A percentile compares a stretch with the other conserved stretches of the same genome.
Conservation (phyloP, 2,329 filamentous ascomycete species). For the Fusarium siculi region DNA sequence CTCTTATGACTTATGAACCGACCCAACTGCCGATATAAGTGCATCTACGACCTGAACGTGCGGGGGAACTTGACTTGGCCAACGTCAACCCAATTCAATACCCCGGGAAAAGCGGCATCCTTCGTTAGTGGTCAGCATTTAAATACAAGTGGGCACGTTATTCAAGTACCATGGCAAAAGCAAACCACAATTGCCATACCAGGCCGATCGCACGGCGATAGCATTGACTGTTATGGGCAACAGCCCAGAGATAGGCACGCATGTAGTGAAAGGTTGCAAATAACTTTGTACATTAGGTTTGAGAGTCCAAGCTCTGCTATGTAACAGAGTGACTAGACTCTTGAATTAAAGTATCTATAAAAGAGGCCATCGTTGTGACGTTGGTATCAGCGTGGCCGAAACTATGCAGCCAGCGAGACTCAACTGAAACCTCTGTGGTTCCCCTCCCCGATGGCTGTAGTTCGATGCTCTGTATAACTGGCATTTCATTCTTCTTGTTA, state of each 20-base stretch:
- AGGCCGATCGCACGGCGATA: neutral
- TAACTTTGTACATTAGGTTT: neutral
- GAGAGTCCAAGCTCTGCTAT: neutral
- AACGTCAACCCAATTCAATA: neutral
- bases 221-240: neutral
- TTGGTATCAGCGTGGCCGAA: neutral
- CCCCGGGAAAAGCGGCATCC: neutral
- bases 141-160: neutral
- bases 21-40: neutral
- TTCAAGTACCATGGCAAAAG: too few relatives aligned
- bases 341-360: constrained; percentile 12
- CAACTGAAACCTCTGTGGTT: constrained; percentile 16
- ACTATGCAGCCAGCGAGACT: constrained; percentile 5
- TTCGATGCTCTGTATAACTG: neutral
- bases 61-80: neutral
- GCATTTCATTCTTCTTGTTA: neutral
- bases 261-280: neutral
- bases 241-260: neutral
- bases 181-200: too few relatives aligned
- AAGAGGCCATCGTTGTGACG: constrained; percentile 8
- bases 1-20: too few relatives aligned
- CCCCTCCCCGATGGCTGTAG: constrained; percentile 11
- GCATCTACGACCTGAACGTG: neutral
- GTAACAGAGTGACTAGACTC: constrained; percentile 2
- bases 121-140: neutral